Evolutionary conservation across 2,329 filamentous ascomycete genomes (phyloP).

Genomic region (Diaporthe ilicicola): DNA sequence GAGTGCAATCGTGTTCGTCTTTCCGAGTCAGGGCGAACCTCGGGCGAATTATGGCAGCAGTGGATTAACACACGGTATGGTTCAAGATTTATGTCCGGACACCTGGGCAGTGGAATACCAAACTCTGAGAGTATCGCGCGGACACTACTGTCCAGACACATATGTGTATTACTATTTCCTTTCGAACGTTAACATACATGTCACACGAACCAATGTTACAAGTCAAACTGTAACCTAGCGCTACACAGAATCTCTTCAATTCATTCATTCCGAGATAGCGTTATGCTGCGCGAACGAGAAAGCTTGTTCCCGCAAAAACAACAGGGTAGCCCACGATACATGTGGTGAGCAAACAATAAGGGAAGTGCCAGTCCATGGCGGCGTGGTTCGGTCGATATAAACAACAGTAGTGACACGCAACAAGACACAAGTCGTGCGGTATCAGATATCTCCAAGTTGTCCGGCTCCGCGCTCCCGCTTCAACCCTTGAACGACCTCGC

Average conservation of each 20-base stretch:
- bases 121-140: too few species aligned
- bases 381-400: conserved; percentile 13
- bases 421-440: conserved; percentile 9
- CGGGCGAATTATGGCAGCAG: neutral
- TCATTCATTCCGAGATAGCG: neutral
- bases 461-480: neutral
- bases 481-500: neutral
- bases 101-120: neutral
- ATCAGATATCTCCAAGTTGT: neutral
- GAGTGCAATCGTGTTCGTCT: neutral
- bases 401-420: conserved; percentile 17
- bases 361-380: neutral
- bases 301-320: neutral
- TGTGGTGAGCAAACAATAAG: neutral
- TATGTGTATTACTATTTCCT: neutral
- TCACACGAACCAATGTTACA: neutral
- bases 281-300: neutral
- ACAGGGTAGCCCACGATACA: neutral
- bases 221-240: neutral
- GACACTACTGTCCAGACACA: too few species aligned
- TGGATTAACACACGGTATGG: neutral
- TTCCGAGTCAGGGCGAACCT: neutral
- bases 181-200: neutral
- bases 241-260: neutral
- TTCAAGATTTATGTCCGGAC: neutral